Percentiles rank a stretch among this genome's conserved stretches.
Conservation (phyloP, 495 filamentous ascomycete genomes). For the Annulohypoxylon moriforme region DNA sequence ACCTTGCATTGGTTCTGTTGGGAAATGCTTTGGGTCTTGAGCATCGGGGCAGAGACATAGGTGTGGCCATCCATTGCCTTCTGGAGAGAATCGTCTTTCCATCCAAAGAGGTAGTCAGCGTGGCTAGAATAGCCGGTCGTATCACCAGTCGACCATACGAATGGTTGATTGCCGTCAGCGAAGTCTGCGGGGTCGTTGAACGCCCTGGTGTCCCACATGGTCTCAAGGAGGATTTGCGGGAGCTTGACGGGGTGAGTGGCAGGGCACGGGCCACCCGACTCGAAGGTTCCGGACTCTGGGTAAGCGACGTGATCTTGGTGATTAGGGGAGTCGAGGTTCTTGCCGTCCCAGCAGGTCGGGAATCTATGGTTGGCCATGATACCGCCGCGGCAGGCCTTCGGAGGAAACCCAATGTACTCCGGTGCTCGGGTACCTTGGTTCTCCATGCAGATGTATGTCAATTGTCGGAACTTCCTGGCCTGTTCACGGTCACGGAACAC, state of each 20-base stretch:
- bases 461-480: slow-evolving; percentile 51
- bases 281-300: slow-evolving; percentile 52
- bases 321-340: slow-evolving; percentile 53
- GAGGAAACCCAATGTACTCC: slow-evolving; percentile 39
- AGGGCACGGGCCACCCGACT: slow-evolving; percentile 52
- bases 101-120: slow-evolving; percentile 51
- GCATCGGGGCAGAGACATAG: slow-evolving; percentile 47
- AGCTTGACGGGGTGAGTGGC: slow-evolving; percentile 44
- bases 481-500: slow-evolving; percentile 47
- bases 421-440: slow-evolving; percentile 42
- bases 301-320: slow-evolving; percentile 57
- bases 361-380: slow-evolving; percentile 55
- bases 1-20: slow-evolving; percentile 51
- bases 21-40: slow-evolving; percentile 47
- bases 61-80: slow-evolving; percentile 49
- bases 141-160: slow-evolving; percentile 59
- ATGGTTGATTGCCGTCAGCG: slow-evolving; percentile 55
- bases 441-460: slow-evolving; percentile 53
- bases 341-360: slow-evolving; percentile 51
- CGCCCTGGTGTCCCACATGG: slow-evolving; percentile 49
- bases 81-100: slow-evolving; percentile 50
- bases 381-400: slow-evolving; percentile 49
- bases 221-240: slow-evolving; percentile 53
- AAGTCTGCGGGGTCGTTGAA: slow-evolving; percentile 56
- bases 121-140: slow-evolving; percentile 50